Conservation (phyloP, 441 rosid genomes). For the Bocquillonia castaneifolia region DNA sequence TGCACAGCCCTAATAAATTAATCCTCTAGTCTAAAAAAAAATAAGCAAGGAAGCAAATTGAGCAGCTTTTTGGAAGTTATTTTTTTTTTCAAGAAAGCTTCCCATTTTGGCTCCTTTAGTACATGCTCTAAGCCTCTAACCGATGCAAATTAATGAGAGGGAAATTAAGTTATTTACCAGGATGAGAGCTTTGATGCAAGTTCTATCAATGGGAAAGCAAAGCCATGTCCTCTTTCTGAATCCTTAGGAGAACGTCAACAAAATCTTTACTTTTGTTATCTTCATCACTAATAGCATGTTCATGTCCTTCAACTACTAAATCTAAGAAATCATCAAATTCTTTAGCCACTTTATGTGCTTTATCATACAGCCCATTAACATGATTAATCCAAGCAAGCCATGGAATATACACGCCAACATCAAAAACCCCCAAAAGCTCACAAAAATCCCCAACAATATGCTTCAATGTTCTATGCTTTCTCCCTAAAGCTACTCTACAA, state of each 20-base stretch:
- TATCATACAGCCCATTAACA: conserved; percentile 38
- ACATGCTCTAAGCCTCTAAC: too few relatives aligned
- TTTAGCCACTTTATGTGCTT: conserved; percentile 29
- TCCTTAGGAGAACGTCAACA: conserved; percentile 36
- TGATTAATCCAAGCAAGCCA: conserved; percentile 42
- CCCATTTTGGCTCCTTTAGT: too few relatives aligned
- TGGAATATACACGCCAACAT: conserved; percentile 49
- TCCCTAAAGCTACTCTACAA: conserved; percentile 33
- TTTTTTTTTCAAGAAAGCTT: too few relatives aligned
- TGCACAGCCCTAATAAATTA: too few relatives aligned
- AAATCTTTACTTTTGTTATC: conserved; percentile 19
- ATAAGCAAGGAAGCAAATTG: too few relatives aligned
- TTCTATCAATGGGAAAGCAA: conserved; percentile 23
- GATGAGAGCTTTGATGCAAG: conserved; percentile 5
- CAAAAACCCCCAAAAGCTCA: conserved; percentile 38
- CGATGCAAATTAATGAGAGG: too few relatives aligned
- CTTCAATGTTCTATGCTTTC: conserved; percentile 38
- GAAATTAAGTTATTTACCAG: too few relatives aligned
- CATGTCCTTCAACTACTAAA: conserved; percentile 31
- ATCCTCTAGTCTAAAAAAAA: too few relatives aligned
- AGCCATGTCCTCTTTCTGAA: conserved; percentile 25
- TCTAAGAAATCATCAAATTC: conserved; percentile 42
- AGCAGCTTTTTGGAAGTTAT: too few relatives aligned
- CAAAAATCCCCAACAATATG: conserved; percentile 33
- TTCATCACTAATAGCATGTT: not conserved